Evolutionary conservation across 176 grass and related monocot genomes (phyloP), one percentile per base, ranked within the genome.

Genomic region (Musa schizocarpa): DNA sequence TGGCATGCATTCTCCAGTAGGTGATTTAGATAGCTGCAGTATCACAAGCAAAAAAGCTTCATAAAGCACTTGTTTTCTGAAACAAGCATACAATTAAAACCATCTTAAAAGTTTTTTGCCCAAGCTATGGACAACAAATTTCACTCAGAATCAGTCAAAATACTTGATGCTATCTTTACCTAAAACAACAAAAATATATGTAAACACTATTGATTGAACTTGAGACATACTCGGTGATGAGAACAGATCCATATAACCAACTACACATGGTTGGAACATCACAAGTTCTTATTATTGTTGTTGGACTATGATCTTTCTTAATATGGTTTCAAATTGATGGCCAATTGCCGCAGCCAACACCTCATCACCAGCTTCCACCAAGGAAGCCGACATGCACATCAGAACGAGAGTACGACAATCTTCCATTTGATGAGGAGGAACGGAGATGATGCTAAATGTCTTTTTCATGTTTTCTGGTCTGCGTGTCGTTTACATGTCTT

Each of bases 331-430:
- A 34, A 34, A n/a, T 12, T 3, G 1, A 16, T 25, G 64, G 62
- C 19, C 51, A 20, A 19, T 76, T 17, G 11, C 72, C 80, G 84
- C 78, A 86, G 85, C 65, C 67, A 16, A 87, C 81, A 13, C 77
- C 85, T 16, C 82, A 83, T 69, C 81, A 76, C 63, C 81, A 83
- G 68, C 80, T 86, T 21, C 85, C 85, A 2, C 80, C 80, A 24
- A 72, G 85, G 16, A 73, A 78, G 65, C 85, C 81, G 0, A 78
- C 68, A 14, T 87, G 81, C 77, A 83, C 77, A 21, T 74, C 72
- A 71, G 57, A 13, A 61, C 9, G 19, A 61, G 17, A 61, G 57
- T 21, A 61, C 1, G 57, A 61, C 13, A 19, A 61, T 61, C 57
- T 61, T 61, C 17, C 57, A 61, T 61, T 61, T 61, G 1, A 61